These are phyloP conservation scores for Tetratostichococcus sp. DNA, from an alignment of 139 green algal species.

Conservation along the genomic window DNA sequence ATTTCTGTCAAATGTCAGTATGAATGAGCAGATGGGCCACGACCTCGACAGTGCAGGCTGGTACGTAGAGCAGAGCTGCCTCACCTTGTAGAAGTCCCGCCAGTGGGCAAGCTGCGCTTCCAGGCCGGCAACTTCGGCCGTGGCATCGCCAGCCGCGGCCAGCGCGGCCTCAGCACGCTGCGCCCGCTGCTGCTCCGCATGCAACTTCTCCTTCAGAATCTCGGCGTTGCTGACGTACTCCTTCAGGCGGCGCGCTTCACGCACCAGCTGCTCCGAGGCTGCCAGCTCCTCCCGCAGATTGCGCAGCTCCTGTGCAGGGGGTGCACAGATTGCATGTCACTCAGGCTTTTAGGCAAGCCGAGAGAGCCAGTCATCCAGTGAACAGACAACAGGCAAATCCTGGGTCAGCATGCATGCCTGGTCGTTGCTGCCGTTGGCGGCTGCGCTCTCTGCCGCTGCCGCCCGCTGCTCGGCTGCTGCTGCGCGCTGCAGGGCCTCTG, in stretches of 20 bases:
- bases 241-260: constrained; percentile 8
- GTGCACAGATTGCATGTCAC: too few relatives aligned
- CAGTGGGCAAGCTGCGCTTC: not conserved
- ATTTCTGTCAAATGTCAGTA: too few relatives aligned
- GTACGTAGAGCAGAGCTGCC: too few relatives aligned
- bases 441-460: not conserved
- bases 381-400: too few relatives aligned
- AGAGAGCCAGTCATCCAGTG: too few relatives aligned
- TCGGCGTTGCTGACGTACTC: constrained; percentile 1
- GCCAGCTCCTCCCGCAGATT: constrained; percentile 13
- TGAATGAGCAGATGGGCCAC: too few relatives aligned
- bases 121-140: not conserved
- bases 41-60: too few relatives aligned
- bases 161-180: not conserved
- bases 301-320: not conserved
- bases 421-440: not conserved
- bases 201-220: not conserved
- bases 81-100: not conserved
- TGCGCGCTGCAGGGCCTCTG: not conserved
- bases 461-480: constrained; percentile 1
- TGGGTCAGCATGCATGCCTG: too few relatives aligned
- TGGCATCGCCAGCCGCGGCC: not conserved
- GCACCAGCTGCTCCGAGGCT: not conserved
- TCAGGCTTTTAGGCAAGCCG: too few relatives aligned
- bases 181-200: not conserved